Base-by-base conservation (phyloP, 1,139 yeast genomes). In the Suzukiozyma palmioleophila region DNA sequence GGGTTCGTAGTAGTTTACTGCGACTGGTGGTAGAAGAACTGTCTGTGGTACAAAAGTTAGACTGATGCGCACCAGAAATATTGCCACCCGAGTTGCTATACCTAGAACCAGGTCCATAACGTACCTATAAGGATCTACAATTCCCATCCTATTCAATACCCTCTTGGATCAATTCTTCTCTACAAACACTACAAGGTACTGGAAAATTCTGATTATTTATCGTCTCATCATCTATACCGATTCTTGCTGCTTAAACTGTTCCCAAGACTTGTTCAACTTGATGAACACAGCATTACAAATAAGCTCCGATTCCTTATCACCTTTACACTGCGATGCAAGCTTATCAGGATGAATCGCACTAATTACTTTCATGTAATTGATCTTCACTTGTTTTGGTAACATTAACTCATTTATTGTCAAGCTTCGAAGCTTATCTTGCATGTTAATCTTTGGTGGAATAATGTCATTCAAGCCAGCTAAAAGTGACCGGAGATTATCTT, bases 301-400 rank as follows among this genome's bases (percentile, higher is more conserved):
- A 83, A 90, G 77, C 56, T 83, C 83, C 44, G 79, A 78, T 50
- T 87, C 92, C n/a, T 79, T 66, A 25, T 65, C 61, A 8, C 81
- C 62, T 26, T 70, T 66, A 21, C 52, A 45, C 39, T 49, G 54
- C 13, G 51, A 46, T 3, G 79, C 69, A 31, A 89, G 66, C 59
- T 94, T 94, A 59, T 94, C 98, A 0, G 98, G 98, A 56, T 94
- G 99, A 5, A 94, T 88, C 49, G 83, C 79, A 26, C 96, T 82
- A 32, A 89, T 94, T 1, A 96, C 97, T 59, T 88, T 92, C 90
- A 94, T 77, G 60, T 92, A 94, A 26, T 73, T 72, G 35, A 90
- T 66, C 58, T 92, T 90, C 33, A 90, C 97, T 56, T 85, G 89
- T 51, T 88, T 89, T n/a, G 95, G 90, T 49, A 90, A 66, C 50